These are phyloP conservation scores for Clarkia xantiana DNA, from an alignment of 345 rosid species.

Conservation along the genomic window DNA sequence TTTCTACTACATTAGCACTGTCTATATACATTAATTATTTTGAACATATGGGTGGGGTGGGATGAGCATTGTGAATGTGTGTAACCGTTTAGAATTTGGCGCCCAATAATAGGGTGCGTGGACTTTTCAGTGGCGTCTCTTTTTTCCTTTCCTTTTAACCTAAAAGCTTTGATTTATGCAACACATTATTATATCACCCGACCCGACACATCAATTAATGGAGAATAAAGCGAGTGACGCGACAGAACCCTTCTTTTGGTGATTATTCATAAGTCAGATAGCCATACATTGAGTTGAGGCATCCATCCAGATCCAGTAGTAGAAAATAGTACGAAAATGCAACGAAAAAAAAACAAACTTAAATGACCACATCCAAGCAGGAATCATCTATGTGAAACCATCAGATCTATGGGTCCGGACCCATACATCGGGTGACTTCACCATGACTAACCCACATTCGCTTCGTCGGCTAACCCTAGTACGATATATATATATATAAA, in stretches of 20 bases:
- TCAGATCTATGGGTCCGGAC: constrained; percentile 3
- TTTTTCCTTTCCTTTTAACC: constrained; percentile 24
- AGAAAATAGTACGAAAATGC: constrained; percentile 2
- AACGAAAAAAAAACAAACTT: neutral
- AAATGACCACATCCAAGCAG: constrained; percentile 2
- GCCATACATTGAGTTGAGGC: neutral
- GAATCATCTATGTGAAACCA: constrained; percentile 3
- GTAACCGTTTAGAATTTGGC: no score
- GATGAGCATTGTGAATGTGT: no score
- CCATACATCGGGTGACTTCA: constrained; percentile 6
- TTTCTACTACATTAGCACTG: no score
- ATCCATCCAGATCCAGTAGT: no score
- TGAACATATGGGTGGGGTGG: no score
- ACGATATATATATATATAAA: neutral
- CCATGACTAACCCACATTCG: neutral
- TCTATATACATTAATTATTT: no score
- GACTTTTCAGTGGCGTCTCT: constrained; percentile 46
- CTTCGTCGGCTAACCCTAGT: neutral
- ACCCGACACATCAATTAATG: neutral
- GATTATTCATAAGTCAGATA: neutral
- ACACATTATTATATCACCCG: constrained; percentile 1
- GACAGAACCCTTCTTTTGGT: no score
- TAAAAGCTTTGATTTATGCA: constrained; percentile 19
- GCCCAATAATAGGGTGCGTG: constrained; percentile 18
- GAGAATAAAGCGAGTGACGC: no score